Percentiles rank a stretch among this genome's conserved stretches.
phyloP scores from a whole-genome alignment of 768 basidiomycete genomes.

The Tubosaeta sp. region DNA sequence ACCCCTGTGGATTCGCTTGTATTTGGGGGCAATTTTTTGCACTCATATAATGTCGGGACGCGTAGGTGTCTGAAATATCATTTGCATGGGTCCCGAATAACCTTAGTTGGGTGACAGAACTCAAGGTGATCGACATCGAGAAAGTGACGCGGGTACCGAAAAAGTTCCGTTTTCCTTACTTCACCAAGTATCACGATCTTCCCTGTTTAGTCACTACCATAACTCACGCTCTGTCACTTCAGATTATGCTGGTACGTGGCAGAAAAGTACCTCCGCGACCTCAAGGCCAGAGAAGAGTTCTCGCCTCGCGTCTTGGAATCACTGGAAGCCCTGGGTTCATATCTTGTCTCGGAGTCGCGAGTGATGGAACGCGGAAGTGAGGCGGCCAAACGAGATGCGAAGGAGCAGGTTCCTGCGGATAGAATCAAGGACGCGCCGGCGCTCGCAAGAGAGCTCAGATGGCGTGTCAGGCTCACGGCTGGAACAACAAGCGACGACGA shows the following conservation, averaged over 20 bases:
- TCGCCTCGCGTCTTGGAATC: slow-evolving; percentile 63
- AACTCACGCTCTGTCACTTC: slow-evolving; percentile 5
- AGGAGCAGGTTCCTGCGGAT: slow-evolving; percentile 78
- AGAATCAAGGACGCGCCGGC: slow-evolving; percentile 79
- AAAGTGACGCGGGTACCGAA: slow-evolving; percentile 89
- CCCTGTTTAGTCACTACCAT: slow-evolving; percentile 8
- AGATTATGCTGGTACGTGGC: slow-evolving; percentile 92
- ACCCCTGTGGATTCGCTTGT: slow-evolving; percentile 92
- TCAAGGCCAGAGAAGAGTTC: slow-evolving; percentile 55
- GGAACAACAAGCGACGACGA: slow-evolving; percentile 72
- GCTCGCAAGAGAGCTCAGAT: slow-evolving; percentile 78
- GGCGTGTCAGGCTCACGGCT: slow-evolving; percentile 65
- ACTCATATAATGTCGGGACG: slow-evolving; percentile 83
- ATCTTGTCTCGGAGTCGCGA: slow-evolving; percentile 74
- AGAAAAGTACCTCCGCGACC: slow-evolving; percentile 71
- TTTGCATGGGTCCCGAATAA: not conserved
- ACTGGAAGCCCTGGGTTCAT: slow-evolving; percentile 65
- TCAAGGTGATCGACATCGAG: slow-evolving; percentile 88
- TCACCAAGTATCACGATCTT: slow-evolving; percentile 53
- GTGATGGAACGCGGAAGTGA: slow-evolving; percentile 70
- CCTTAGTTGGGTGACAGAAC: slow-evolving; percentile 47
- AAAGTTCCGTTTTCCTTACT: slow-evolving; percentile 84
- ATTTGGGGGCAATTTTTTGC: slow-evolving; percentile 96
- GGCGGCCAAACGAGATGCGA: slow-evolving; percentile 67
- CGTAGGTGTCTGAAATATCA: slow-evolving; percentile 48